Percentiles rank a stretch among this genome's conserved stretches.
These are phyloP conservation scores for Rhizopus stolonifer DNA, from an alignment of 371 early-diverging fungal genomes.

Conservation along the genomic window DNA sequence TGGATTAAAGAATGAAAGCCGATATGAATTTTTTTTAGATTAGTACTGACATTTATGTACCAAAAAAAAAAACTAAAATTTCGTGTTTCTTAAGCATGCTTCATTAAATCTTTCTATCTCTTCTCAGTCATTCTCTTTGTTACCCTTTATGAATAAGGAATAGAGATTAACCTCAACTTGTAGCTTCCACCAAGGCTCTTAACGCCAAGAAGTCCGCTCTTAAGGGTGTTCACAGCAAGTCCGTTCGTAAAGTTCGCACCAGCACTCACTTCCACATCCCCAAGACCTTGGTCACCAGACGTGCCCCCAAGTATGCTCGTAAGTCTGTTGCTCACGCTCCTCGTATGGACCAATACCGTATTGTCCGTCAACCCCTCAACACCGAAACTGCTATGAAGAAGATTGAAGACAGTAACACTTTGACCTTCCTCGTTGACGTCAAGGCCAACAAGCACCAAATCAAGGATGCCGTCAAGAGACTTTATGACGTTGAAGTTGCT, in stretches of 20 bases:
- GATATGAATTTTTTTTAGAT: no score
- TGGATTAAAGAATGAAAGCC: background rate
- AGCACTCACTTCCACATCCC: constrained; percentile 90
- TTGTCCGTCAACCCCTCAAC: constrained; percentile 92
- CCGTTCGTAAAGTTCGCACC: constrained; percentile 84
- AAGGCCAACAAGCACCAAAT: constrained; percentile 98
- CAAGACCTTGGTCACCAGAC: constrained; percentile 86
- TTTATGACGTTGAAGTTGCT: constrained; percentile 91
- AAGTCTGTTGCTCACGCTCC: constrained; percentile 77
- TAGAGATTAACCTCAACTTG: background rate
- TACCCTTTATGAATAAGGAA: background rate
- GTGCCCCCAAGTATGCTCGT: constrained; percentile 89
- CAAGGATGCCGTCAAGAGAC: constrained; percentile 92
- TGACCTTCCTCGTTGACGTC: constrained; percentile 95
- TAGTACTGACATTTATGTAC: no score
- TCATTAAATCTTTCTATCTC: background rate
- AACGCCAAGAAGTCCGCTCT: constrained; percentile 84
- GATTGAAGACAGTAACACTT: constrained; percentile 98
- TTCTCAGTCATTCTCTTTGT: background rate
- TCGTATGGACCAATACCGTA: constrained; percentile 80
- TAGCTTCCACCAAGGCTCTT: constrained; percentile 61
- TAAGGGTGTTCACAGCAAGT: constrained; percentile 81
- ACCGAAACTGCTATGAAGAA: constrained; percentile 98
- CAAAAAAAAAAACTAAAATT: no score
- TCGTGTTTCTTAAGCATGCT: background rate